phyloP scores from a whole-genome alignment of 768 basidiomycete species.

The Leccinum aurantiacum region DNA sequence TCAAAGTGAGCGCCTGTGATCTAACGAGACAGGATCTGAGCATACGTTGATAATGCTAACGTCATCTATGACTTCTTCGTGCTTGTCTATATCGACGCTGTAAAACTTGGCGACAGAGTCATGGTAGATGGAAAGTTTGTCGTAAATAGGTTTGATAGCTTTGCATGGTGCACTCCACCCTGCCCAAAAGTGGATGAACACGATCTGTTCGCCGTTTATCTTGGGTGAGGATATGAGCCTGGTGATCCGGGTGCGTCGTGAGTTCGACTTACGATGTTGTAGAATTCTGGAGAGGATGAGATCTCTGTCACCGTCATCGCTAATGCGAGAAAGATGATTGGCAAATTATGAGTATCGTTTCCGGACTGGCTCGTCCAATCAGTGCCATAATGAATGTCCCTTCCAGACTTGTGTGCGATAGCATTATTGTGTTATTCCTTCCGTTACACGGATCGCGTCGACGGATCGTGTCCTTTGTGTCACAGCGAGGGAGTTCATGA shows the following conservation, averaged over 20 bases:
- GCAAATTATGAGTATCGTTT: too few relatives aligned
- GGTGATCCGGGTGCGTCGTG: too few relatives aligned
- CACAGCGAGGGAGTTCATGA: too few relatives aligned
- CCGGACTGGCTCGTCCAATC: too few relatives aligned
- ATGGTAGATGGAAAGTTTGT: neutral
- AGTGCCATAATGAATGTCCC: too few relatives aligned
- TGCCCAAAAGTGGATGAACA: conserved; percentile 14
- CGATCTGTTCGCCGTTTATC: conserved; percentile 2
- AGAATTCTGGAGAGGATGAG: conserved; percentile 6
- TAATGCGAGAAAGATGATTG: too few relatives aligned
- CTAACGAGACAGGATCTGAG: neutral
- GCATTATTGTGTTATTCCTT: too few relatives aligned
- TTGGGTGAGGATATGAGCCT: neutral
- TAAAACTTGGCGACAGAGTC: conserved; percentile 3
- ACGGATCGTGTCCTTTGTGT: too few relatives aligned
- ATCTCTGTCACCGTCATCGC: conserved; percentile 8
- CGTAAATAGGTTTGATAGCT: conserved; percentile 7
- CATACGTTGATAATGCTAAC: conserved; percentile 5
- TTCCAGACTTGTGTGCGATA: too few relatives aligned
- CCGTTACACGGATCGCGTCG: too few relatives aligned
- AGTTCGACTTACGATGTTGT: neutral
- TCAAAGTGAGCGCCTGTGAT: neutral
- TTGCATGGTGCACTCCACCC: conserved; percentile 10
- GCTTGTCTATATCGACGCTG: conserved; percentile 36
- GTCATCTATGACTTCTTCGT: conserved; percentile 7